These are phyloP conservation scores for Pistacia atlantica DNA, from an alignment of 345 rosid species.

Conservation along the genomic window DNA sequence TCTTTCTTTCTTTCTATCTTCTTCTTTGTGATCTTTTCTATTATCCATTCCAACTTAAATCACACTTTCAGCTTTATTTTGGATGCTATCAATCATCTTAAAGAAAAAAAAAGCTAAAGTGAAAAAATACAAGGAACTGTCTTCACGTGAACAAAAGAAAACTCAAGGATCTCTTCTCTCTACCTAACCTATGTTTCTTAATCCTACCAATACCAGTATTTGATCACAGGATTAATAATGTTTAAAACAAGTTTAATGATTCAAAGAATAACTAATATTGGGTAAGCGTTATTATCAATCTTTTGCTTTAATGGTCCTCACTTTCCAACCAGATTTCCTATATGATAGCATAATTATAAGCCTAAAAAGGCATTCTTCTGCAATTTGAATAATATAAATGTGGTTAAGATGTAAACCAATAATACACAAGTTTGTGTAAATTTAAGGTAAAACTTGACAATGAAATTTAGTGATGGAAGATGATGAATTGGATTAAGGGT, in stretches of 20 bases:
- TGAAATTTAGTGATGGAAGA: slow-evolving; percentile 18
- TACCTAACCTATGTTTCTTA: not conserved
- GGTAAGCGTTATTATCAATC: no score
- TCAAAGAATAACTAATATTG: no score
- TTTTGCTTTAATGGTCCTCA: not conserved
- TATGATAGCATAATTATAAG: slow-evolving; percentile 33
- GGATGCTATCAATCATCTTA: slow-evolving; percentile 14
- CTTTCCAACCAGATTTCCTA: slow-evolving; percentile 20
- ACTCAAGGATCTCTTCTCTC: not conserved
- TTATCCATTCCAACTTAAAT: slow-evolving; percentile 5
- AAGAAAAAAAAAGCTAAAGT: slow-evolving; percentile 11
- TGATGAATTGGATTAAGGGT: slow-evolving; percentile 25
- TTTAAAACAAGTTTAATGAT: not conserved
- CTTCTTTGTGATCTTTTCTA: not conserved
- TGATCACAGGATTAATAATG: no score
- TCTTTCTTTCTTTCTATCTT: not conserved
- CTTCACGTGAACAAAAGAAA: slow-evolving; percentile 35
- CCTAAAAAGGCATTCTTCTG: slow-evolving; percentile 12
- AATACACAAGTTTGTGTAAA: not conserved
- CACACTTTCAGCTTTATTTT: slow-evolving; percentile 31
- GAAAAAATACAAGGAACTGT: slow-evolving; percentile 17
- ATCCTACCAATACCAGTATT: not conserved
- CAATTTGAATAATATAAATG: slow-evolving; percentile 12
- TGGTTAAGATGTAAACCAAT: slow-evolving; percentile 16
- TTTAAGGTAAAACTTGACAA: slow-evolving; percentile 9